Evolutionary conservation across 176 grass and related monocot species (phyloP).

Genomic region (Carex parvula): DNA sequence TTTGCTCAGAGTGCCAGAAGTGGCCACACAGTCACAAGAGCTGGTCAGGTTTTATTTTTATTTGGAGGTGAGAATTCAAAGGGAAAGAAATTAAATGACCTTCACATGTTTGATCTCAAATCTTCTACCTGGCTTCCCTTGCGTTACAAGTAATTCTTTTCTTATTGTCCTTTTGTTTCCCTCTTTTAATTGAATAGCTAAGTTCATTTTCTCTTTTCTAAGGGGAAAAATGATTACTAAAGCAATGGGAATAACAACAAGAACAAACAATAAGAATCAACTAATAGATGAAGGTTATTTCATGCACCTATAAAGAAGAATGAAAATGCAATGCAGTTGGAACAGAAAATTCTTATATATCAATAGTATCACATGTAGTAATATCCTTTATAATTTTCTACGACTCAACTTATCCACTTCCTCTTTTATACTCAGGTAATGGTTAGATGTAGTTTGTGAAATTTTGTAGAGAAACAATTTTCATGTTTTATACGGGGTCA

Average conservation of each 20-base stretch:
- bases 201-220: not conserved
- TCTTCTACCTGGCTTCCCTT: constrained; percentile 96
- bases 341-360: not conserved
- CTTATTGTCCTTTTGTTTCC: constrained; percentile 6
- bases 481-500: not conserved
- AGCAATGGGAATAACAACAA: constrained; percentile 19
- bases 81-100: constrained; percentile 93
- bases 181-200: not conserved
- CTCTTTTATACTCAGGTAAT: not conserved
- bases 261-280: constrained; percentile 5
- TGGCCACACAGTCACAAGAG: constrained; percentile 81
- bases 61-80: constrained; percentile 87
- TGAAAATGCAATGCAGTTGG: not conserved
- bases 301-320: too few species aligned
- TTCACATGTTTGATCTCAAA: constrained; percentile 98
- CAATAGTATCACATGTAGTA: not conserved
- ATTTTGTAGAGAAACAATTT: not conserved
- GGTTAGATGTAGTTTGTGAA: not conserved
- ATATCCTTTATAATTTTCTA: not conserved
- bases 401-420: not conserved
- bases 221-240: constrained; percentile 1
- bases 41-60: constrained; percentile 80
- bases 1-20: constrained; percentile 72
- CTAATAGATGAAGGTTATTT: not conserved
- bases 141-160: constrained; percentile 79